A percentile compares a stretch with the other conserved stretches of the same genome.
phyloP scores from a whole-genome alignment of 805 yeast species.

The Barnettozyma botsteinii region DNA sequence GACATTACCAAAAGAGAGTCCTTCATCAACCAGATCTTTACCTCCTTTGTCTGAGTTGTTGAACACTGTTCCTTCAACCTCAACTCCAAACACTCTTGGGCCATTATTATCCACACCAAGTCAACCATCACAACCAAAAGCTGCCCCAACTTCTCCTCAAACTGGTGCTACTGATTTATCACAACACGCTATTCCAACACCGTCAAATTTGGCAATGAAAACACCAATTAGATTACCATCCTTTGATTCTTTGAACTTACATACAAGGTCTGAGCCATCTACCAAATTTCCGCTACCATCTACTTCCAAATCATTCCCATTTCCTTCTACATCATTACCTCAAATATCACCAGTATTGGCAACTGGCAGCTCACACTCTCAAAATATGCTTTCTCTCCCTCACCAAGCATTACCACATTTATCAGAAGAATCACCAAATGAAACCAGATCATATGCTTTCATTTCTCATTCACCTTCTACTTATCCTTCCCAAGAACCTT shows the following conservation, averaged over 20 bases:
- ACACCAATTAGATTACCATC: conserved; percentile 26
- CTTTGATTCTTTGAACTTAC: conserved; percentile 21
- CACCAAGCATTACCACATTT: conserved; percentile 2
- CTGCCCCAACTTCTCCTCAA: conserved; percentile 14
- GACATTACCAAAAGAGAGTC: background rate
- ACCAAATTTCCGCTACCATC: background rate
- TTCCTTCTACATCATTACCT: background rate
- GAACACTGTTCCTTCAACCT: background rate
- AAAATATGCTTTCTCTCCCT: background rate
- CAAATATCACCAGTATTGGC: conserved; percentile 4
- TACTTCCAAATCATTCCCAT: conserved; percentile 8
- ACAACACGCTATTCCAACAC: conserved; percentile 3
- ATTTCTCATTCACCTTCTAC: conserved; percentile 91
- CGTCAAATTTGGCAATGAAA: conserved; percentile 6
- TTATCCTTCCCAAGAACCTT: conserved; percentile 75
- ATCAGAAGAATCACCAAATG: conserved; percentile 14
- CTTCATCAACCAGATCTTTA: background rate
- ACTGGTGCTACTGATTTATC: conserved; percentile 7
- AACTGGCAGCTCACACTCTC: conserved; percentile 9
- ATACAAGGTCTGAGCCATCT: conserved; percentile 7
- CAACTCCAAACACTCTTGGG: background rate
- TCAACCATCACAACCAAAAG: background rate
- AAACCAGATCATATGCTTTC: conserved; percentile 61
- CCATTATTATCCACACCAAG: background rate
- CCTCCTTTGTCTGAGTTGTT: conserved; percentile 5